Base-by-base conservation (phyloP, 208 protist species). In the Trypanosoma cruzi region DNA sequence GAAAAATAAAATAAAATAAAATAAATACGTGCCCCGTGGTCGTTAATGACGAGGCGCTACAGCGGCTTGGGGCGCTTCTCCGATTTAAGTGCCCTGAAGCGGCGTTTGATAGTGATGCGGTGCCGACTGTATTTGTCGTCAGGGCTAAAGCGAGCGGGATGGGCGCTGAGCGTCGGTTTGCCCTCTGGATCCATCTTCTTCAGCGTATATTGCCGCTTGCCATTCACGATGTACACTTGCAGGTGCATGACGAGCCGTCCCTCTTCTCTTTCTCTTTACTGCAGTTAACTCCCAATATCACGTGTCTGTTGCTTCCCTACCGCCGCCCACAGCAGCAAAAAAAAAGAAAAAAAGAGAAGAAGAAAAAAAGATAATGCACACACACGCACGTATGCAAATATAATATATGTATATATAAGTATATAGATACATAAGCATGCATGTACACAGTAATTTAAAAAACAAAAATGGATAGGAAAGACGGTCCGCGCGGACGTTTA, bases 71-170 rank as follows among this genome's bases (percentile, higher is more conserved):
- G 80, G 50, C 85, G 83, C 64, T 88, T 88, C 62, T 93, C 87
- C 0, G 76, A 83, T 10, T 81, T 64, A 54, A 98, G 85, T 28
- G 85, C 84, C 84, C 95, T 96, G 70, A 97, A 97, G 26, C 93
- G 89, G 53, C 90, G 82, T 85, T 98, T 98, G 69, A 98, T 92
- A 5, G 77, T 82, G 20, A 98, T 79, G 71, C 95, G 92, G 64
- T 98, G 84, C 26, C 91, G 85, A 71, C 87, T 95, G 77, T 90
- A 97, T 69, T 94, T 95, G 75, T 98, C 93, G 64, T 97, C 90
- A 11, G 95, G 95, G 72, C 93, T 97, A 75, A 98, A 98, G 58
- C 93, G 84, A 18, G 93, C 93, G 42, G 93, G 93, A 68, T 98
- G 93, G 42, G 95, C 92, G 66, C 89, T 95, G 58, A 95, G 82